Evolutionary conservation across 208 protist species (phyloP).

Genomic region (Leishmania tropica): DNA sequence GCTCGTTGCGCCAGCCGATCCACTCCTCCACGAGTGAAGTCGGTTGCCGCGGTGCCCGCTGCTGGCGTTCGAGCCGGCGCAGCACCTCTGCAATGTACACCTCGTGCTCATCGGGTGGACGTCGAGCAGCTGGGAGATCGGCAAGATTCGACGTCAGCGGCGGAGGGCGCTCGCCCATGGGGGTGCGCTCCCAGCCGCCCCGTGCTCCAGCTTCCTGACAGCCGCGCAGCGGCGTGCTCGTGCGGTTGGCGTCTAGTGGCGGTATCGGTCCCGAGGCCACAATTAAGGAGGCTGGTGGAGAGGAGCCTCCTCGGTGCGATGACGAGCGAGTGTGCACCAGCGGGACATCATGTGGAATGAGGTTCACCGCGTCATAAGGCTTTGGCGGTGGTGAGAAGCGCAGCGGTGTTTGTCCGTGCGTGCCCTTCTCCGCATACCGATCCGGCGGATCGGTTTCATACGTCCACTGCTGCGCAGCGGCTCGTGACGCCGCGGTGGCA

Average conservation of each 20-base stretch:
- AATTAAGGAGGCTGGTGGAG: slow-evolving; percentile 1
- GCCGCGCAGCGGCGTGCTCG: slow-evolving; percentile 22
- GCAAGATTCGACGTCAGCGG: slow-evolving; percentile 29
- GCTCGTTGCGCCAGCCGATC: slow-evolving; percentile 56
- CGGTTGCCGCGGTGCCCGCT: slow-evolving; percentile 18
- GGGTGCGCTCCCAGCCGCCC: slow-evolving; percentile 22
- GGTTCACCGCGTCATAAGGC: background rate
- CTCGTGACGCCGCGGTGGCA: background rate
- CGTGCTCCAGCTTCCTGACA: slow-evolving; percentile 1
- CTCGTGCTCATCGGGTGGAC: slow-evolving; percentile 37
- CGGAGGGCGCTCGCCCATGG: slow-evolving; percentile 19
- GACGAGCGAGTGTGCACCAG: background rate
- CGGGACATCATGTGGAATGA: background rate
- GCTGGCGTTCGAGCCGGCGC: slow-evolving; percentile 32
- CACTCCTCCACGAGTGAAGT: slow-evolving; percentile 77
- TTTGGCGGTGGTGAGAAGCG: background rate
- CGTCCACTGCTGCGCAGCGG: background rate
- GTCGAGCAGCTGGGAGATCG: slow-evolving; percentile 24
- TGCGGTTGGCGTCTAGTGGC: background rate
- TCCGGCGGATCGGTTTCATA: background rate
- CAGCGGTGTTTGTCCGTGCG: background rate
- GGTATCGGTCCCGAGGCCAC: background rate
- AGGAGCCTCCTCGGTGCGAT: background rate
- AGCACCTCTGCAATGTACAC: slow-evolving; percentile 49
- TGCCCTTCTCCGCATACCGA: background rate